phyloP scores from a whole-genome alignment of 2,329 filamentous ascomycete genomes.

The Aspergillus sp. region DNA sequence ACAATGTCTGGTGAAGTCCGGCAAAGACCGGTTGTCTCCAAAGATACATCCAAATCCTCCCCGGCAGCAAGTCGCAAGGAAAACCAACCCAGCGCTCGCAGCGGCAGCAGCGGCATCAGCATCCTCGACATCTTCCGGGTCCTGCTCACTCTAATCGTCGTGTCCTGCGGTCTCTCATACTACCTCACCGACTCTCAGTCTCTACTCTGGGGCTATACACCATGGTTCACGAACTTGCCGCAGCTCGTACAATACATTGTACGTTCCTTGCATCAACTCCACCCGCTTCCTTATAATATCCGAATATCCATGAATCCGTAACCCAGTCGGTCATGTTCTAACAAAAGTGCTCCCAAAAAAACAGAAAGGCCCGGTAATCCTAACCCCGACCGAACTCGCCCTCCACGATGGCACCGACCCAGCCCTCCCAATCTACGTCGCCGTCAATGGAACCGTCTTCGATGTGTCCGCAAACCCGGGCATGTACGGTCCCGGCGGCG shows the following conservation, averaged over 20 bases:
- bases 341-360: not conserved
- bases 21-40: constrained; percentile 5
- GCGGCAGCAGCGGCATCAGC: constrained; percentile 34
- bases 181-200: constrained; percentile 71
- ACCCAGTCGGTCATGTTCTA: not conserved
- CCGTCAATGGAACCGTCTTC: constrained; percentile 70
- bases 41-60: constrained; percentile 5
- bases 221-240: constrained; percentile 59
- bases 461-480: constrained; percentile 58
- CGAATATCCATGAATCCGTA: not conserved
- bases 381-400: constrained; percentile 74
- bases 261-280: constrained; percentile 29
- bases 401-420: constrained; percentile 76
- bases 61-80: constrained; percentile 10
- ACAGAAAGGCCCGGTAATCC: constrained; percentile 58
- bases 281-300: not conserved
- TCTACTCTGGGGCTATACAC: constrained; percentile 67
- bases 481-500: constrained; percentile 76
- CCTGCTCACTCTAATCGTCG: constrained; percentile 64
- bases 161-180: constrained; percentile 71
- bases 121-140: constrained; percentile 68
- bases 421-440: constrained; percentile 78
- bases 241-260: constrained; percentile 64
- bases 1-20: constrained; percentile 25
- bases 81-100: not conserved